A percentile compares a stretch with the other conserved stretches of the same genome.
These are phyloP conservation scores for Populus tremula DNA, from an alignment of 345 rosid genomes.

Conservation along the genomic window DNA sequence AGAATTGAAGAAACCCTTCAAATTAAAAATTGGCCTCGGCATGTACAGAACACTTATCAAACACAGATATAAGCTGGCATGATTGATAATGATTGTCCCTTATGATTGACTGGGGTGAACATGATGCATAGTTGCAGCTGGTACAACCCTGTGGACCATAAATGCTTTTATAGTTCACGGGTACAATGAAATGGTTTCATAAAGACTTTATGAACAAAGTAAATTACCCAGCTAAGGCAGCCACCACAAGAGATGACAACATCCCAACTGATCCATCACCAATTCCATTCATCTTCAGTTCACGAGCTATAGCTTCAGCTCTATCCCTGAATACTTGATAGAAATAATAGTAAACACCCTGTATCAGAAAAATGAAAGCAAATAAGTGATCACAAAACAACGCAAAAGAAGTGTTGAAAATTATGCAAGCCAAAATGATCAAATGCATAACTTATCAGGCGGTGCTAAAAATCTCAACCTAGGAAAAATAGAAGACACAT, in stretches of 20 bases:
- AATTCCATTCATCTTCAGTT: slow-evolving; percentile 52
- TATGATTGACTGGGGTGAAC: background rate
- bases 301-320: slow-evolving; percentile 71
- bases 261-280: slow-evolving; percentile 98
- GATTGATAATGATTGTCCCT: background rate
- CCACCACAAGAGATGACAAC: slow-evolving; percentile 86
- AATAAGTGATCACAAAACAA: slow-evolving; percentile 32
- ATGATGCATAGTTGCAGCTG: background rate
- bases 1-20: background rate
- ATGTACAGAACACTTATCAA: background rate
- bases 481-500: background rate
- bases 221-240: slow-evolving; percentile 88
- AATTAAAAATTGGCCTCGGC: background rate
- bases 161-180: background rate
- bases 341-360: slow-evolving; percentile 99
- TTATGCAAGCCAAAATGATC: slow-evolving; percentile 7
- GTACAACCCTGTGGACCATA: background rate
- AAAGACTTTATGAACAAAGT: background rate
- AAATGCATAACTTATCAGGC: background rate
- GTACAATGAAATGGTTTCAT: background rate
- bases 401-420: background rate
- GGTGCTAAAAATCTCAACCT: background rate
- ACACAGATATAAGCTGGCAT: background rate
- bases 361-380: slow-evolving; percentile 45
- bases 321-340: slow-evolving; percentile 97